phyloP scores from a whole-genome alignment of 1,139 yeast genomes.

The Geotrichum klebahnii region DNA sequence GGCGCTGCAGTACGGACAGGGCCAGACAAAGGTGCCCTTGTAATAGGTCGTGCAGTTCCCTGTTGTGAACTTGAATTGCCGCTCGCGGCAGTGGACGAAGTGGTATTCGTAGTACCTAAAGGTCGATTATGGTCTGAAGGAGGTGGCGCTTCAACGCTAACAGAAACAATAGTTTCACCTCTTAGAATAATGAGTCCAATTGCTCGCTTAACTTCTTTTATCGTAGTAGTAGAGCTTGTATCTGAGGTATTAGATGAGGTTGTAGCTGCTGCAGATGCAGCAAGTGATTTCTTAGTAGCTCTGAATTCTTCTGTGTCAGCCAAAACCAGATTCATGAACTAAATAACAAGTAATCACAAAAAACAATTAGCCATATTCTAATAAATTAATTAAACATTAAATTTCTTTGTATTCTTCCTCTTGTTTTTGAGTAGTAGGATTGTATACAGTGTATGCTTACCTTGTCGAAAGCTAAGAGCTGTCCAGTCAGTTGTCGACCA shows the following conservation, averaged over 20 bases:
- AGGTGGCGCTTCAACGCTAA: conserved; percentile 79
- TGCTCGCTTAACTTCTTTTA: conserved; percentile 59
- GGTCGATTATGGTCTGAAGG: conserved; percentile 42
- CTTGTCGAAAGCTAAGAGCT: conserved; percentile 80
- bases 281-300: conserved; percentile 55
- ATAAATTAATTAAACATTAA: too few relatives aligned
- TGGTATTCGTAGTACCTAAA: too few relatives aligned
- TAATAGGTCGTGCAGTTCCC: conserved; percentile 16
- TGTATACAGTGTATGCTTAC: too few relatives aligned
- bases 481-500: conserved; percentile 72
- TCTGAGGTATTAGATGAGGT: conserved; percentile 8
- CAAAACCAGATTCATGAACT: conserved; percentile 77
- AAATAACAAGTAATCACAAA: background rate
- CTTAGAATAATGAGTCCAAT: conserved; percentile 79
- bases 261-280: conserved; percentile 17
- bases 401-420: too few relatives aligned
- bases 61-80: background rate
- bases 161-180: conserved; percentile 84
- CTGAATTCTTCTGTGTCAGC: conserved; percentile 83
- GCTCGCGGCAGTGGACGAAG: conserved; percentile 21
- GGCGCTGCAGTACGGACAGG: conserved; percentile 33
- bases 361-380: too few relatives aligned
- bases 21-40: conserved; percentile 28
- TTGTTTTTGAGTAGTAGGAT: too few relatives aligned
- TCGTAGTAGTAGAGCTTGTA: too few relatives aligned